Base-by-base conservation (phyloP, 2,329 filamentous ascomycete species). In the Nemania bipapillata region DNA sequence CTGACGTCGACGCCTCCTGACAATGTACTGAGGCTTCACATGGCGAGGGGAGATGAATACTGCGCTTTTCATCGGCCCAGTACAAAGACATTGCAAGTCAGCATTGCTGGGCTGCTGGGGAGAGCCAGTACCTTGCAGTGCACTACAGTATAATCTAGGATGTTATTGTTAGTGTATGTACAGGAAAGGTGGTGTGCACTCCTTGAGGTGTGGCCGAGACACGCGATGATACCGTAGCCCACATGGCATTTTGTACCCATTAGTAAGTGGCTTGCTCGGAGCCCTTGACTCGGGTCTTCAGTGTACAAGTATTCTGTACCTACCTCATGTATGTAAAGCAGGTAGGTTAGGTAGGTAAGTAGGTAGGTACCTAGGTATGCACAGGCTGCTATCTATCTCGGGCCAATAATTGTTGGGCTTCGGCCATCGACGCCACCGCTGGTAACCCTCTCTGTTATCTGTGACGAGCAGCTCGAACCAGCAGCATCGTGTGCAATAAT, bases 151-250 rank as follows among this genome's bases (percentile, higher is more conserved):
- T n/a, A 49, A 49, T 22, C 32, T n/a, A 15, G 17, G n/a, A 28
- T 61, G 69, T 59, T 63, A 63, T 32, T 4, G 30, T 32, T 32
- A 32, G n/a, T n/a, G n/a, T n/a, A n/a, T n/a, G n/a, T n/a, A n/a
- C n/a, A n/a, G n/a, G n/a, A n/a, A n/a, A 71, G 56, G 53, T n/a
- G 30, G 63, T 69, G 56, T 45, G 20, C 40, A 45, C 40, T n/a
- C 12, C 40, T 28, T 59, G 17, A 54, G 45, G 40, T 57, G 58
- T 59, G 56, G 63, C 60, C 58, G 60, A 62, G 67, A 60, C 54
- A 66, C 63, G 66, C 66, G 66, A 69, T 69, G 66, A 61, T 66
- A 66, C 69, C 69, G 37, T 55, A 68, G 59, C 59, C 66, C 69
- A 71, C 69, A 71, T 71, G 69, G 66, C 69, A 69, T 40, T 57